phyloP scores from a whole-genome alignment of 202 grass and related monocot genomes.

The Carex arenaria region DNA sequence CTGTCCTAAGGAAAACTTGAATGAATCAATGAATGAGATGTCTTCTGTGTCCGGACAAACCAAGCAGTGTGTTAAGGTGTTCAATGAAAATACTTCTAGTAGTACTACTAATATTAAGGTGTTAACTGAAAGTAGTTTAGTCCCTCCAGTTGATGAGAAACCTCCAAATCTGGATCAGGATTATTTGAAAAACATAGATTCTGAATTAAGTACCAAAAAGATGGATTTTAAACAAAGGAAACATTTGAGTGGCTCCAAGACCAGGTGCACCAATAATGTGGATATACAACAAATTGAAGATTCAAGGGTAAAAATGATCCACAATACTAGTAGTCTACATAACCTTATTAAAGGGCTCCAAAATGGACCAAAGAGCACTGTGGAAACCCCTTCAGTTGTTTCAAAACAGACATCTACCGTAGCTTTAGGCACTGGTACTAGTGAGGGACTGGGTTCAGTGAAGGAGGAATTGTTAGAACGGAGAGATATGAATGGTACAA shows the following conservation, averaged over 20 bases:
- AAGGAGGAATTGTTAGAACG: neutral
- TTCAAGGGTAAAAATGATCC: neutral
- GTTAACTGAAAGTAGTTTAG: neutral
- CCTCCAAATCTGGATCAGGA: neutral
- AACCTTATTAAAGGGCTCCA: constrained; percentile 8
- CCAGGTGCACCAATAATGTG: neutral
- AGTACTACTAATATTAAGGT: neutral
- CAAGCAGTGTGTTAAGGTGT: neutral
- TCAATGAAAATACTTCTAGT: neutral
- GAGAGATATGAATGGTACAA: neutral
- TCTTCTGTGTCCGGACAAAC: neutral
- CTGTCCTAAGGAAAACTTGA: neutral
- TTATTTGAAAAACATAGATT: neutral
- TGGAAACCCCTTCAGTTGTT: neutral
- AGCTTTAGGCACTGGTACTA: neutral
- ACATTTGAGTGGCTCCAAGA: neutral
- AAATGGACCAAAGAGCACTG: constrained; percentile 16
- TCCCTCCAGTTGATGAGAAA: neutral
- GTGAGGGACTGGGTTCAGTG: neutral
- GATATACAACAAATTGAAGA: neutral
- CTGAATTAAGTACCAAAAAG: neutral
- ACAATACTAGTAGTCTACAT: neutral
- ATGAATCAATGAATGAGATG: neutral
- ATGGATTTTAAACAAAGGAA: neutral
- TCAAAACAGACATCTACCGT: neutral